A percentile compares a stretch with the other conserved stretches of the same genome.
phyloP scores from a whole-genome alignment of 768 basidiomycete species.

The Auricularia auricula-judae region DNA sequence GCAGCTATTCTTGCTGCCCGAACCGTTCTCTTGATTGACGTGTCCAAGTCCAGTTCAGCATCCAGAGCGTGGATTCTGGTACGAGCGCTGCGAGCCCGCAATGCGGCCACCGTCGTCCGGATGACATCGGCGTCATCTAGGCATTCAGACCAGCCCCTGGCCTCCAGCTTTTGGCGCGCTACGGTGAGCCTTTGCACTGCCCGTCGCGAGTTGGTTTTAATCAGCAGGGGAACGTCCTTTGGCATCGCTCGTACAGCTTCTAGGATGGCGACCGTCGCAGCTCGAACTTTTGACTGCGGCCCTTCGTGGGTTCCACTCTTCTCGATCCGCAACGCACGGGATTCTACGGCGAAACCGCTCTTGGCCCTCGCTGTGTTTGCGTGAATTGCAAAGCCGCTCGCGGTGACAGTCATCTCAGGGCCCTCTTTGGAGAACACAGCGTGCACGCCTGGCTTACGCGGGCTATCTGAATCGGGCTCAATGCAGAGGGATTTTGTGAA shows the following conservation, averaged over 20 bases:
- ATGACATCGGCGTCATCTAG: background rate
- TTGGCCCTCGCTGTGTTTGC: background rate
- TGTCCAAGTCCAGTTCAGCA: background rate
- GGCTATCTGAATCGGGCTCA: background rate
- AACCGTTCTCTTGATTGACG: background rate
- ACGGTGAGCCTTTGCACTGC: background rate
- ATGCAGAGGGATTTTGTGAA: background rate
- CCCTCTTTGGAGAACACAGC: background rate
- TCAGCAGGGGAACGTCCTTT: background rate
- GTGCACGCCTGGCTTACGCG: background rate
- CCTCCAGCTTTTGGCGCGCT: background rate
- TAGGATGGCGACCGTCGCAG: background rate
- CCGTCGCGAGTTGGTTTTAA: background rate
- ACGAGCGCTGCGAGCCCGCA: background rate
- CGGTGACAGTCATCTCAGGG: background rate
- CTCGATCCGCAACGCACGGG: background rate
- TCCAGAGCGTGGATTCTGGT: background rate
- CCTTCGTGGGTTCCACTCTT: background rate
- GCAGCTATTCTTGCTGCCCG: background rate
- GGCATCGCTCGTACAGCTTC: background rate
- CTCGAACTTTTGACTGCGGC: background rate
- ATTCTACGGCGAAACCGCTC: background rate
- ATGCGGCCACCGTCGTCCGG: background rate
- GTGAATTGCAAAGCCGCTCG: background rate
- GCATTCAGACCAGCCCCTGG: background rate